Base-by-base conservation (phyloP, 495 filamentous ascomycete genomes). In the Glarea lozoyensis region DNA sequence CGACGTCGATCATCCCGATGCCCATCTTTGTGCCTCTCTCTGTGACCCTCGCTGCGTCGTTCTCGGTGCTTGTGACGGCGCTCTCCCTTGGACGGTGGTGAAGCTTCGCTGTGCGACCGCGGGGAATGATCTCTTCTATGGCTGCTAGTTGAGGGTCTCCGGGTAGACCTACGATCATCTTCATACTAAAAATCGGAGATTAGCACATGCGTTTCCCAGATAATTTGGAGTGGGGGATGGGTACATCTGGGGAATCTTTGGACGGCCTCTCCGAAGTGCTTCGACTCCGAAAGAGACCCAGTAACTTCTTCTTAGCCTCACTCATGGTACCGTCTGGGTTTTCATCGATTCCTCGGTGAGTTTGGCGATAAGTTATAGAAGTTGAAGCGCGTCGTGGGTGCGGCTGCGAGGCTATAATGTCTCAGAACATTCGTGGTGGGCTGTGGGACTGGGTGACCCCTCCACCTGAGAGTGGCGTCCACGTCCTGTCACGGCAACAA, bases 201-300 rank as follows among this genome's bases (percentile, higher is more conserved):
- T 6, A n/a, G 10, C 12, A 13, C 24, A n/a, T 15, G 13, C 11
- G 21, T 19, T 16, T 21, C 38, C 13, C n/a, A 17, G 22, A 25
- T 34, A 2, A 34, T 15, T 25, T 24, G 32, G 12, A 15, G 3
- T 10, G 5, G 4, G 39, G 9, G 9, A 42, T 29, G 10, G 2
- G 20, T 27, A 11, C 2, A 10, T 25, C 12, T 23, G 10, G 21
- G n/a, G 25, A 20, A 1, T 23, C 40, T 34, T 37, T 18, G 12
- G 15, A 35, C 31, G 10, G 18, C 15, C n/a, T 42, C 39, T 7
- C 41, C 9, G 47, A 17, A 16, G 32, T 20, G 21, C 37, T 48
- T 0, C 33, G 25, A 15, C 51, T 55, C 30, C 50, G 39, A 31
- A 58, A 58, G 15, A 58, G 38, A 17, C 49, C 52, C 12, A 58